Base-by-base conservation (phyloP, 352 stramenopile genomes). In the Phytophthora pinifolia region DNA sequence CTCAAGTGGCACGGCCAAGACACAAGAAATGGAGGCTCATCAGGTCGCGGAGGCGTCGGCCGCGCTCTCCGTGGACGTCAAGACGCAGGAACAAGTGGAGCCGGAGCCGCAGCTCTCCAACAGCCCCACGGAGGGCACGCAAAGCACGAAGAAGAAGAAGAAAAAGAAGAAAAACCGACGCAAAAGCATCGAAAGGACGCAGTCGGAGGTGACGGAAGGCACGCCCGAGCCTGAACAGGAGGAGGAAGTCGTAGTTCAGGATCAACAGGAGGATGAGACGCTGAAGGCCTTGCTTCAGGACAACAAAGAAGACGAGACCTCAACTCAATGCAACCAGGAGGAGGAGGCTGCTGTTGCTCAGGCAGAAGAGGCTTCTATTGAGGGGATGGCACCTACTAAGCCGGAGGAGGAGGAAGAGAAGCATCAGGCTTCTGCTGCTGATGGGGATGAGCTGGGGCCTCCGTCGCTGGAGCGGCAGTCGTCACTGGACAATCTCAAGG, bases 131-230 rank as follows among this genome's bases (percentile, higher is more conserved):
- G 35, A 70, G 17, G 36, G 2, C 17, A 51, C 30, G 12, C 30
- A 9, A 49, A 8, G 22, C 35, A 63, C 50, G 18, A 69, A 25
- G 33, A 73, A 54, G 22, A 69, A 59, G 33, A 68, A 62, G 37
- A 62, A 72, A 49, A 70, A 74, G 42, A 70, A 70, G 47, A 70
- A 70, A 17, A 67, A 37, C 27, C 15, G 61, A 25, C 61, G 52
- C 29, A 68, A 65, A 25, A 74, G 55, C 33, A 12, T 74, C 7
- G 65, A 70, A 53, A 53, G 46, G 36, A 49, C 49, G 14, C 50
- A 47, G 44, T 53, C 42, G 0, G 59, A 73, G 33, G 29, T 52
- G n/a, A 50, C 43, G 17, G 48, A 46, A 20, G 42, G 54, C 32
- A 27, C 35, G 27, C 30, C 17, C 12, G 37, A 50, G 34, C 27